phyloP scores from a whole-genome alignment of 306 rosid genomes.

The Cucurbita moschata region DNA sequence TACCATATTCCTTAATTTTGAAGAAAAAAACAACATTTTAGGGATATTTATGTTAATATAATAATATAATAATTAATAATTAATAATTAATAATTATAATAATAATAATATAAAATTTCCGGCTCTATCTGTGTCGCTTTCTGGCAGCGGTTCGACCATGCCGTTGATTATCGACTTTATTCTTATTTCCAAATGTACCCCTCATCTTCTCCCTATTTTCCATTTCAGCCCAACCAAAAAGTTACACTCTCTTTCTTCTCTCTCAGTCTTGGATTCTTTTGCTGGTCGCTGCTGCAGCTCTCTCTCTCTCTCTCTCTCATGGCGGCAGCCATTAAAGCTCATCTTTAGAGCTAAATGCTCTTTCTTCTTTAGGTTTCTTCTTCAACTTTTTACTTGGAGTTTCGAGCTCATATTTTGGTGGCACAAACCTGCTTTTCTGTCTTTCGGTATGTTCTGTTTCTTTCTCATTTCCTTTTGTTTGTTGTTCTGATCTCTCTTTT shows the following conservation, averaged over 20 bases:
- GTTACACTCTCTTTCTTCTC: neutral
- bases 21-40: no score
- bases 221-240: neutral
- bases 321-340: constrained; percentile 21
- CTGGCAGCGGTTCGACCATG: neutral
- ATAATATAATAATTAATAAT: no score
- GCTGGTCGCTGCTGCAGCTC: neutral
- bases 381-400: constrained; percentile 15
- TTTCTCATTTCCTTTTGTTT: neutral
- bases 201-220: neutral
- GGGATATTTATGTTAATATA: no score
- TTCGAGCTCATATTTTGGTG: constrained; percentile 9
- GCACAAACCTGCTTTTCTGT: constrained; percentile 8
- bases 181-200: constrained; percentile 11
- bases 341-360: constrained; percentile 19
- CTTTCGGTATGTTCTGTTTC: constrained; percentile 6
- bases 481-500: constrained; percentile 26
- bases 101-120: neutral
- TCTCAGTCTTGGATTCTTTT: neutral
- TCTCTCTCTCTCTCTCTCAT: constrained; percentile 8
- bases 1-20: neutral
- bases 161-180: constrained; percentile 4
- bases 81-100: no score
- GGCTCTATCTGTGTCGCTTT: neutral
- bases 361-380: constrained; percentile 14